A percentile compares a stretch with the other conserved stretches of the same genome.
Evolutionary conservation across 2,329 filamentous ascomycete genomes (phyloP).

Genomic region (Curvularia lunata): DNA sequence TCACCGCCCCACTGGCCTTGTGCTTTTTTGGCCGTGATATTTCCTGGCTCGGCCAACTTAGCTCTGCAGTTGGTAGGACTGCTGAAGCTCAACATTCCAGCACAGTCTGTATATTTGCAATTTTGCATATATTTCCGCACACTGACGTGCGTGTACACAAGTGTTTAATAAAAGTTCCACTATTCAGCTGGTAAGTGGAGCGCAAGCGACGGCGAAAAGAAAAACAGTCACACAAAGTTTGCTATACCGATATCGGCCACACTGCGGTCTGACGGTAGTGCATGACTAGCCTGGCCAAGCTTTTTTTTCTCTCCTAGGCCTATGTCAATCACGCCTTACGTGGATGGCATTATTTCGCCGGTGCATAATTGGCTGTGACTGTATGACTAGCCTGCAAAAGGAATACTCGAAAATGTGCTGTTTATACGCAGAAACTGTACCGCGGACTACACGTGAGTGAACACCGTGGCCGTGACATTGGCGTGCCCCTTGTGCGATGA

Average conservation of each 20-base stretch:
- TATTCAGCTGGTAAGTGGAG: background rate
- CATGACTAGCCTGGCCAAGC: conserved; percentile 4
- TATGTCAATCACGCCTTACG: conserved; percentile 7
- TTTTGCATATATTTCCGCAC: background rate
- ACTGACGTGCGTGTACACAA: no score
- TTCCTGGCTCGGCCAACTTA: background rate
- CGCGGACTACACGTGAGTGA: background rate
- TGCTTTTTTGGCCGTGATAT: background rate
- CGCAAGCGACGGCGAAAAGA: background rate
- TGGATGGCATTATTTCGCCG: conserved; percentile 4
- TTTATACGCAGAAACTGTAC: background rate
- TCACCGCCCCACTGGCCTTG: conserved; percentile 4
- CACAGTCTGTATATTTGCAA: background rate
- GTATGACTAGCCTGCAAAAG: background rate
- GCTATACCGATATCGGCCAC: conserved; percentile 3
- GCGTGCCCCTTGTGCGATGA: background rate
- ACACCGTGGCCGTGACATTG: background rate
- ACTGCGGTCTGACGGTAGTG: background rate
- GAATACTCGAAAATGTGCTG: background rate
- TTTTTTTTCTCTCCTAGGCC: background rate
- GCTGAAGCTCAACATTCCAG: background rate
- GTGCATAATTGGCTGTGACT: background rate
- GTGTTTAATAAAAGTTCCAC: background rate
- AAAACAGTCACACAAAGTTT: conserved; percentile 4
- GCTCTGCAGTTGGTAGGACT: background rate